phyloP scores from a whole-genome alignment of 2,329 filamentous ascomycete genomes.

The Dactylellina cionopaga region DNA sequence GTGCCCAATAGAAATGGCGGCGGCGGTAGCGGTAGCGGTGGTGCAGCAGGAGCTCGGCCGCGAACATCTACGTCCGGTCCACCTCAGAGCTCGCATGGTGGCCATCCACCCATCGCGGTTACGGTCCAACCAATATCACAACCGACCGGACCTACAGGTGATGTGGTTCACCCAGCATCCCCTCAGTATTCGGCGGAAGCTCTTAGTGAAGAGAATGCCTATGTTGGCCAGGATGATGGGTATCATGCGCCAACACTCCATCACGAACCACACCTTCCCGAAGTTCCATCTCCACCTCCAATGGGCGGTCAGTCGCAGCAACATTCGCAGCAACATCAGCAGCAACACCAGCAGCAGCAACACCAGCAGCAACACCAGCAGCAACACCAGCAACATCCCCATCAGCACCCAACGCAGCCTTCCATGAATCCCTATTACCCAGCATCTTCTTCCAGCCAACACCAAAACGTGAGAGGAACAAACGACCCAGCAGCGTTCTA shows the following conservation, averaged over 20 bases:
- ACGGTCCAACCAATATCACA: conserved; percentile 42
- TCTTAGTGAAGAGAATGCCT: conserved; percentile 49
- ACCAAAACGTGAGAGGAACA: conserved; percentile 56
- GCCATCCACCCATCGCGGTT: conserved; percentile 15
- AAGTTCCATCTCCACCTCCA: conserved; percentile 53
- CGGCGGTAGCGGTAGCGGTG: conserved; percentile 24
- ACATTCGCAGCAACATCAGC: conserved; percentile 41
- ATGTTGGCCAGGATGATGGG: conserved; percentile 54
- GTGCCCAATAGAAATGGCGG: conserved; percentile 65
- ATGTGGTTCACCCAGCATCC: conserved; percentile 43
- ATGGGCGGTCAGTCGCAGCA: conserved; percentile 22
- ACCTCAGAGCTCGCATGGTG: conserved; percentile 34
- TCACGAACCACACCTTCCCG: conserved; percentile 54
- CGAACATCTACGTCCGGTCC: conserved; percentile 32
- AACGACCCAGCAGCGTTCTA: conserved; percentile 56
- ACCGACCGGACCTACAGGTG: conserved; percentile 47
- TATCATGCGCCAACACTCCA: conserved; percentile 53
- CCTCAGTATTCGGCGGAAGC: conserved; percentile 44
- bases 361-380: conserved; percentile 45
- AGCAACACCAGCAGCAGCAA: conserved; percentile 23
- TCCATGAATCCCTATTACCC: conserved; percentile 40
- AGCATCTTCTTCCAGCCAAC: conserved; percentile 12
- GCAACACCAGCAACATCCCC: conserved; percentile 24
- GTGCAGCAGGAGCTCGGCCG: conserved; percentile 8
- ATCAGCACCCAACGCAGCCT: conserved; percentile 4